phyloP scores from a whole-genome alignment of 78 protist genomes.

The Pelomyxa schiedti region DNA sequence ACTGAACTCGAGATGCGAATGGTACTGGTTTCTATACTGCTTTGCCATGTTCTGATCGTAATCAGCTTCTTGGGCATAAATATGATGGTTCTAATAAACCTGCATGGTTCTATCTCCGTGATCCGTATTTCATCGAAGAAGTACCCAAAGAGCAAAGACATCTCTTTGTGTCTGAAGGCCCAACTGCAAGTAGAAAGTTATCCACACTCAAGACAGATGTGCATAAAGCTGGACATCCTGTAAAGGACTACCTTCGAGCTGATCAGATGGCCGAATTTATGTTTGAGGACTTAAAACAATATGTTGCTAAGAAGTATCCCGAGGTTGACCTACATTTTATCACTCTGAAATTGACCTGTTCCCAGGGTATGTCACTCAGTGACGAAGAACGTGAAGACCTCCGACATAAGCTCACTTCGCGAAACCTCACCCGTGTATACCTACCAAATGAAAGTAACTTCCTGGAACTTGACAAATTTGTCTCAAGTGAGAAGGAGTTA shows the following conservation, averaged over 20 bases:
- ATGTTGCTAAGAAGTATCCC: conserved; percentile 30
- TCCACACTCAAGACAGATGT: conserved; percentile 22
- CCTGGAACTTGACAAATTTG: conserved; percentile 22
- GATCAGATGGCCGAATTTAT: conserved; percentile 31
- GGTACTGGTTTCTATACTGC: conserved; percentile 1
- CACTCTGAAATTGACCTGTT: background rate
- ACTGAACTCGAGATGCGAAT: conserved; percentile 45
- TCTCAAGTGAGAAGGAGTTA: background rate
- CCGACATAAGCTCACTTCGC: conserved; percentile 25
- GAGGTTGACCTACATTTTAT: too few relatives aligned
- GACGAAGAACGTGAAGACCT: conserved; percentile 25
- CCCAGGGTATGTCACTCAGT: too few relatives aligned
- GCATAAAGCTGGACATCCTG: background rate
- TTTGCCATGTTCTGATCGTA: background rate
- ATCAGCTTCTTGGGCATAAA: background rate
- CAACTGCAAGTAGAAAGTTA: conserved; percentile 15
- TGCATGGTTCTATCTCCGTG: conserved; percentile 40
- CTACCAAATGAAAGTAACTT: conserved; percentile 13
- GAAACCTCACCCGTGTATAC: conserved; percentile 8
- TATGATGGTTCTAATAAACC: background rate
- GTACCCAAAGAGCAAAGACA: conserved; percentile 15
- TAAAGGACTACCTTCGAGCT: conserved; percentile 31
- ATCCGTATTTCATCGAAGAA: conserved; percentile 38
- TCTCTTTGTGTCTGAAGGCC: conserved; percentile 34
- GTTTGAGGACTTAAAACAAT: conserved; percentile 29